These are phyloP conservation scores for Phytophthora meadii DNA, from an alignment of 352 stramenopile species.

Conservation along the genomic window DNA sequence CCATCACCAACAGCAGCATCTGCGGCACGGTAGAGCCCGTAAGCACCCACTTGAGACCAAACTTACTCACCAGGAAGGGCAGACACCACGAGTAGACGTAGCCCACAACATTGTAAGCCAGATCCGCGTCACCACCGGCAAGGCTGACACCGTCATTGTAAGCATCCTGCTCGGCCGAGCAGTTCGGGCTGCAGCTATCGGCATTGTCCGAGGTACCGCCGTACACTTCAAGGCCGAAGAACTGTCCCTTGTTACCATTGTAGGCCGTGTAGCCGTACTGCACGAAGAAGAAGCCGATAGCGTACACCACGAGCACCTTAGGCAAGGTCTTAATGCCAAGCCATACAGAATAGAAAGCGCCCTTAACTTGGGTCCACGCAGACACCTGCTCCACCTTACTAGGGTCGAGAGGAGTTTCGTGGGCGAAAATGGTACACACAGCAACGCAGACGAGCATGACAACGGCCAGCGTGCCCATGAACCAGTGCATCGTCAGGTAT, in stretches of 20 bases:
- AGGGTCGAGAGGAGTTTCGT: conserved; percentile 42
- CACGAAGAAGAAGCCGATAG: conserved; percentile 39
- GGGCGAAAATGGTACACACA: conserved; percentile 26
- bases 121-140: conserved; percentile 41
- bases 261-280: conserved; percentile 54
- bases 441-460: conserved; percentile 44
- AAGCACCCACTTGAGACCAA: conserved; percentile 49
- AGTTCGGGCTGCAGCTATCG: conserved; percentile 28
- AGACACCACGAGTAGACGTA: conserved; percentile 45
- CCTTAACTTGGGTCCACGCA: conserved; percentile 20
- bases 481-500: conserved; percentile 37
- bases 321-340: conserved; percentile 39
- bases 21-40: conserved; percentile 42
- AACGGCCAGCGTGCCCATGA: conserved; percentile 33
- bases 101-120: conserved; percentile 49
- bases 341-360: conserved; percentile 41
- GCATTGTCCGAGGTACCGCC: conserved; percentile 32
- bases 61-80: conserved; percentile 45
- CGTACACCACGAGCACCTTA: conserved; percentile 35
- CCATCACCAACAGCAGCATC: conserved; percentile 49
- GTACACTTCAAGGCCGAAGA: conserved; percentile 52
- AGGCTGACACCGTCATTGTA: conserved; percentile 55
- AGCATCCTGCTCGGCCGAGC: conserved; percentile 33
- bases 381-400: conserved; percentile 20
- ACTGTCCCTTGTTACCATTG: conserved; percentile 56